These are phyloP conservation scores for Rhodocollybia butyracea DNA, from an alignment of 768 basidiomycete species.

Conservation along the genomic window DNA sequence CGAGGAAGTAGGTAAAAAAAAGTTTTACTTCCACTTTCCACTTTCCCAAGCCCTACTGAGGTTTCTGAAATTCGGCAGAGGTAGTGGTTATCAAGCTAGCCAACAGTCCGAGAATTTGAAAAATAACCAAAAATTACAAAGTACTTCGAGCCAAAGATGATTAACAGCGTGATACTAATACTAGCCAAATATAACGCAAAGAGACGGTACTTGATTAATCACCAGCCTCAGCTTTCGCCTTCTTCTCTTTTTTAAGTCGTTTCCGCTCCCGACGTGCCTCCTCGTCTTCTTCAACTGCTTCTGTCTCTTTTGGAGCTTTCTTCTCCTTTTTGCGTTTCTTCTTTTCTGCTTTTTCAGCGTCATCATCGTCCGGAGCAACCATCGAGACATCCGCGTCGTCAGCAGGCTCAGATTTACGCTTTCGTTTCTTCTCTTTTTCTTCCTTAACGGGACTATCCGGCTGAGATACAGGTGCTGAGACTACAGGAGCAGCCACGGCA, in stretches of 20 bases:
- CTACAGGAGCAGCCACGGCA: conserved; percentile 18
- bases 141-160: no score
- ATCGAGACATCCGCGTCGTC: conserved; percentile 40
- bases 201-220: conserved; percentile 18
- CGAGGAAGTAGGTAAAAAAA: no score
- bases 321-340: conserved; percentile 64
- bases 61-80: no score
- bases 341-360: conserved; percentile 51
- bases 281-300: conserved; percentile 49
- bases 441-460: conserved; percentile 35
- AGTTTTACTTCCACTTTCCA: no score
- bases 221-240: conserved; percentile 40
- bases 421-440: conserved; percentile 82
- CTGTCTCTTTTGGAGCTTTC: conserved; percentile 47
- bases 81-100: no score
- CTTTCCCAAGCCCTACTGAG: no score
- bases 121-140: no score
- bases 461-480: conserved; percentile 13
- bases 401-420: conserved; percentile 64
- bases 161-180: no score
- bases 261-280: conserved; percentile 62
- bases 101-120: no score
- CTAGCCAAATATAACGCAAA: no score
- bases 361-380: conserved; percentile 36
- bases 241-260: conserved; percentile 68